These are phyloP conservation scores for Moesziomyces sp. DNA, from an alignment of 1,284 basidiomycete genomes.

Conservation along the genomic window DNA sequence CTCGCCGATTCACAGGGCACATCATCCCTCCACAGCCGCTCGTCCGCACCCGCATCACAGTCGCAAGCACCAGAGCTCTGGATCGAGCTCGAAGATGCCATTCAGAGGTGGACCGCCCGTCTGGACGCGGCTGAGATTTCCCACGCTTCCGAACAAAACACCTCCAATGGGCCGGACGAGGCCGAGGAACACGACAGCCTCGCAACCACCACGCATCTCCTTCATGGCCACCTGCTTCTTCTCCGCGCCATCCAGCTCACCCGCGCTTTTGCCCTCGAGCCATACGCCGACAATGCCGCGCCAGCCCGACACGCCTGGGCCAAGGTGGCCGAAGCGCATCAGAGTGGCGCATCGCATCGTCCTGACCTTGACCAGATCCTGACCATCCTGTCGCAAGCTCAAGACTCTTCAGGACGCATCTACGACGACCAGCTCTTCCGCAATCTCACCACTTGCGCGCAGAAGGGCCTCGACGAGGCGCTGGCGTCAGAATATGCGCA, in stretches of 20 bases:
- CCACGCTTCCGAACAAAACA: not conserved
- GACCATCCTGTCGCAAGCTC: constrained; percentile 2
- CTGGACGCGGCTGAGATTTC: not conserved
- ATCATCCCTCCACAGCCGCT: not conserved
- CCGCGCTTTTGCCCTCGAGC: constrained; percentile 21
- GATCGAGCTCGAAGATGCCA: constrained; percentile 20
- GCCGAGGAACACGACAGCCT: constrained; percentile 17
- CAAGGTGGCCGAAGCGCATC: not conserved
- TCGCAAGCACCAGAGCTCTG: constrained; percentile 22
- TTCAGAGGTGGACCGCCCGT: constrained; percentile 13
- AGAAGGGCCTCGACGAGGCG: constrained; percentile 2
- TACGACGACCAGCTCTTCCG: constrained; percentile 14
- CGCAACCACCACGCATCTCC: not conserved
- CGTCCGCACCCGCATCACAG: no score
- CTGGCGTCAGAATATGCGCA: constrained; percentile 5
- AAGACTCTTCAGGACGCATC: constrained; percentile 1
- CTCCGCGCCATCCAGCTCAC: constrained; percentile 17
- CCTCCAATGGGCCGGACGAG: constrained; percentile 20
- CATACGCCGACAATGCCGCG: constrained; percentile 19
- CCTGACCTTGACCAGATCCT: constrained; percentile 6
- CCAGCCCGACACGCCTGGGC: constrained; percentile 12
- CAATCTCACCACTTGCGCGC: constrained; percentile 1
- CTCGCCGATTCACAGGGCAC: constrained; percentile 20
- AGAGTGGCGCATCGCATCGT: not conserved
- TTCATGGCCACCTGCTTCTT: constrained; percentile 6